phyloP scores from a whole-genome alignment of 495 filamentous ascomycete genomes.

The Lichenothelia convexa region DNA sequence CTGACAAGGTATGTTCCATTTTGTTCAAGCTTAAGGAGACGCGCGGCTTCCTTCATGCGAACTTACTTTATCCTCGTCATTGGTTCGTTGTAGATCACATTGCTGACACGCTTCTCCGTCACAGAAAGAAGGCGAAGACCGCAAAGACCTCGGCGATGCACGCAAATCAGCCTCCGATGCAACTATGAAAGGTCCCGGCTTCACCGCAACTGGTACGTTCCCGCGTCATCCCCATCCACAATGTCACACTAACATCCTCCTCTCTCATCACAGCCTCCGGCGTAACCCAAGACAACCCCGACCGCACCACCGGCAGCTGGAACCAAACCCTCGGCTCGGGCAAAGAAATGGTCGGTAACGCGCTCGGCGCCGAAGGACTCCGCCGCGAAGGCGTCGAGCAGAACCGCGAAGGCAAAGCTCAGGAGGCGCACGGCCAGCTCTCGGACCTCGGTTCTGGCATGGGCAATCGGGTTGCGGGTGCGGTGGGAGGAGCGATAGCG shows the following conservation, averaged over 20 bases:
- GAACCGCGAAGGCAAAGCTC: conserved; percentile 60
- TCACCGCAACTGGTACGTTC: too few relatives aligned
- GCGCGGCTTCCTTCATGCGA: not conserved
- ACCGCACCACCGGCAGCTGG: conserved; percentile 55
- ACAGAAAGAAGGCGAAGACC: conserved; percentile 15
- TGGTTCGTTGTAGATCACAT: not conserved
- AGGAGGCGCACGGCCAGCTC: conserved; percentile 73
- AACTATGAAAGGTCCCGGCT: too few relatives aligned
- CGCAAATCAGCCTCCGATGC: too few relatives aligned
- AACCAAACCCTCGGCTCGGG: conserved; percentile 74
- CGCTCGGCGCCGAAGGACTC: conserved; percentile 55
- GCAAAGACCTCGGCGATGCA: too few relatives aligned
- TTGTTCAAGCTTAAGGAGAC: not conserved
- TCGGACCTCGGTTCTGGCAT: conserved; percentile 55
- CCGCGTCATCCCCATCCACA: conserved; percentile 50
- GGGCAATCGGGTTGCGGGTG: conserved; percentile 51
- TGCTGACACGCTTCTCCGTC: not conserved
- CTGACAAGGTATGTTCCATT: conserved; percentile 37
- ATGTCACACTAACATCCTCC: conserved; percentile 47
- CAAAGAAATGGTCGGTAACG: conserved; percentile 65
- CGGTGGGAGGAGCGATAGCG: conserved; percentile 49
- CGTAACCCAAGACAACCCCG: conserved; percentile 49
- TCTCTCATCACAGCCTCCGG: conserved; percentile 52
- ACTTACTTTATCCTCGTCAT: not conserved
- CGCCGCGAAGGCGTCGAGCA: conserved; percentile 58